Evolutionary conservation across 768 basidiomycete species (phyloP).

Genomic region (Pulveroboletus ravenelii): DNA sequence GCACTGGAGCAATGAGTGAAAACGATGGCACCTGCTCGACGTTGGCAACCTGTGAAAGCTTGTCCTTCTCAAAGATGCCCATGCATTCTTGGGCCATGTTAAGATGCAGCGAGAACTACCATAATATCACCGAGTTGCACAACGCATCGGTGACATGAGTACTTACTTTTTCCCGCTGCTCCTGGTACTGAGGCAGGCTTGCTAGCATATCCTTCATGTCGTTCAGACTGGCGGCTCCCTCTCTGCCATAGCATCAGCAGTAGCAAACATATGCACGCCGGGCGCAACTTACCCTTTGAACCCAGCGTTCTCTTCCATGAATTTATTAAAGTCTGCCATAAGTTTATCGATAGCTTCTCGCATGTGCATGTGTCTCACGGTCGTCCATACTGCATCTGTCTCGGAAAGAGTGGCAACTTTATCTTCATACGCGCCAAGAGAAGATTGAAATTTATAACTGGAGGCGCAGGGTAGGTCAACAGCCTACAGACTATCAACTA

Average conservation of each 20-base stretch:
- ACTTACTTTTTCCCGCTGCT: constrained; percentile 85
- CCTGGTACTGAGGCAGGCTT: constrained; percentile 88
- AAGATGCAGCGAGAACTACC: constrained; percentile 89
- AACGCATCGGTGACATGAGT: background rate
- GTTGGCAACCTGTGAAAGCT: constrained; percentile 73
- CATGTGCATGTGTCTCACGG: constrained; percentile 97
- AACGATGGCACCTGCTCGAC: constrained; percentile 74
- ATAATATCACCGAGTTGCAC: background rate
- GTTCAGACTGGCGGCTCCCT: constrained; percentile 82
- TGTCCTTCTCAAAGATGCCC: constrained; percentile 85
- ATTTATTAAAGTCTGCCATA: constrained; percentile 93
- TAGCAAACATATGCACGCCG: background rate
- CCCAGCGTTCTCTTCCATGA: constrained; percentile 89
- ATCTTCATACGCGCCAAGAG: constrained; percentile 80
- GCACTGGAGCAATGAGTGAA: background rate
- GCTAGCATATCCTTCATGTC: constrained; percentile 99
- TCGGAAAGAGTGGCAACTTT: constrained; percentile 86
- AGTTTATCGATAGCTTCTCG: constrained; percentile 96
- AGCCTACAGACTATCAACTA: constrained; percentile 10
- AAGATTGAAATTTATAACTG: constrained; percentile 93
- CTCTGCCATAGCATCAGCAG: constrained; percentile 35
- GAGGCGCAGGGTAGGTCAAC: background rate
- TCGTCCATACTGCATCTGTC: constrained; percentile 84
- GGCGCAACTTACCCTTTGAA: constrained; percentile 72
- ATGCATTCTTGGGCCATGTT: constrained; percentile 99